Evolutionary conservation across 495 filamentous ascomycete species (phyloP).

Genomic region (Daldinia grandis): DNA sequence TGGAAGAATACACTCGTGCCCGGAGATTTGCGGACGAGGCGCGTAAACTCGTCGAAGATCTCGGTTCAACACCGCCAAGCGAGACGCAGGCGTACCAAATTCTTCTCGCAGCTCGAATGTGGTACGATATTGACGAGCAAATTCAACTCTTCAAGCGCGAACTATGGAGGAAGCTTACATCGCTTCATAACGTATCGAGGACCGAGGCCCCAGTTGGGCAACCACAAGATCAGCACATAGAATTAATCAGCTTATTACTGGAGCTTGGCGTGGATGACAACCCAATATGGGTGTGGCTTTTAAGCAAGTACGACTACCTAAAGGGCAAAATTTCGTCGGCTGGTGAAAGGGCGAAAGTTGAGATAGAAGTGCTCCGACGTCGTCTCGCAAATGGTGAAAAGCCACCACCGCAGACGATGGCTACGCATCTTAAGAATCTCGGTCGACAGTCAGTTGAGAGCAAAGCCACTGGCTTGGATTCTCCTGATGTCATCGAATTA

Average conservation of each 20-base stretch:
- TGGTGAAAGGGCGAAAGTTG: conserved; percentile 82
- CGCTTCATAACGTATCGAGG: conserved; percentile 58
- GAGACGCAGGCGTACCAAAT: conserved; percentile 86
- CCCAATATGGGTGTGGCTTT: conserved; percentile 93
- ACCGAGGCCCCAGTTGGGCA: conserved; percentile 52
- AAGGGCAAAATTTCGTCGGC: conserved; percentile 81
- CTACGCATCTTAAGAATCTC: conserved; percentile 75
- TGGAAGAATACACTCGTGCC: conserved; percentile 85
- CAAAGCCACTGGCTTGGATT: conserved; percentile 69
- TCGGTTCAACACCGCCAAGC: conserved; percentile 56
- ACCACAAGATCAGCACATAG: conserved; percentile 83
- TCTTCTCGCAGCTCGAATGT: conserved; percentile 90
- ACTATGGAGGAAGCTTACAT: conserved; percentile 80
- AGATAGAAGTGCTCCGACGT: conserved; percentile 89
- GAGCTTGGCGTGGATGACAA: conserved; percentile 95
- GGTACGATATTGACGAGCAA: conserved; percentile 86
- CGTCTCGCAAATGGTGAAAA: conserved; percentile 76
- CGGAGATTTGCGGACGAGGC: conserved; percentile 78
- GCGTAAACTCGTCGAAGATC: conserved; percentile 65
- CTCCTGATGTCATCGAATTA: conserved; percentile 78
- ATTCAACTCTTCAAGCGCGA: conserved; percentile 87
- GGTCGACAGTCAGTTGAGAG: conserved; percentile 67
- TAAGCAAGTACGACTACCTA: conserved; percentile 86
- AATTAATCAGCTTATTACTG: conserved; percentile 83
- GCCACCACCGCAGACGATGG: conserved; percentile 71